Conservation (phyloP, 306 rosid genomes). For the Corylus avellana region DNA sequence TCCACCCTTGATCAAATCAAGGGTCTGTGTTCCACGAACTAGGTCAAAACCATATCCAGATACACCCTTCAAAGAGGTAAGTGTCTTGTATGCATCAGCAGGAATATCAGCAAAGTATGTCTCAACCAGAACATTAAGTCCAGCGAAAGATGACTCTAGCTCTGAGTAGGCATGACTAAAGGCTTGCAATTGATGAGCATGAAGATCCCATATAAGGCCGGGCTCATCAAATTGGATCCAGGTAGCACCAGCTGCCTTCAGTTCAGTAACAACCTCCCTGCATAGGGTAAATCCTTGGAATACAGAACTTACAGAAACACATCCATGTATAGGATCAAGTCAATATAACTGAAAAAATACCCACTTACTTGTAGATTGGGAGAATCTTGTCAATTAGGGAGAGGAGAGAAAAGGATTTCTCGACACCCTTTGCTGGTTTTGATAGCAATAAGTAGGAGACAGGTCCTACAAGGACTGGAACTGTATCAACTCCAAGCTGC, state of each 20-base stretch:
- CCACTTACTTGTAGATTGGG: slow-evolving; percentile 66
- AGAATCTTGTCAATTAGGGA: slow-evolving; percentile 66
- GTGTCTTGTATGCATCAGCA: slow-evolving; percentile 66
- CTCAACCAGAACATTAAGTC: slow-evolving; percentile 65
- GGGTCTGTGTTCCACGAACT: slow-evolving; percentile 79
- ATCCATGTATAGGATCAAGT: slow-evolving; percentile 4
- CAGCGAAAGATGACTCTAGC: slow-evolving; percentile 68
- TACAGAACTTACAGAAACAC: slow-evolving; percentile 10
- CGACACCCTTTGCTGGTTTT: slow-evolving; percentile 76
- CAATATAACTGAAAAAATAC: not conserved
- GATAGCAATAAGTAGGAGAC: slow-evolving; percentile 82
- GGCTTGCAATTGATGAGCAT: slow-evolving; percentile 64
- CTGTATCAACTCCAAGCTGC: slow-evolving; percentile 78
- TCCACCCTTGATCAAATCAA: slow-evolving; percentile 67
- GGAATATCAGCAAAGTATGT: slow-evolving; percentile 83
- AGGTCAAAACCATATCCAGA: slow-evolving; percentile 77
- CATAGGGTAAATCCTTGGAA: not conserved
- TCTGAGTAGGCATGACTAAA: slow-evolving; percentile 60
- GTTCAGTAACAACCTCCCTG: slow-evolving; percentile 81
- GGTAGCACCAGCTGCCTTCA: slow-evolving; percentile 77
- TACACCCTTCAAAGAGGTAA: slow-evolving; percentile 74
- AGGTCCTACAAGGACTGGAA: slow-evolving; percentile 84
- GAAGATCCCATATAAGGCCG: slow-evolving; percentile 70
- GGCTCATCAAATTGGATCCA: slow-evolving; percentile 95
- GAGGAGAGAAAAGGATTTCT: slow-evolving; percentile 60